Base-by-base conservation (phyloP, 495 filamentous ascomycete genomes). In the Penicillium turbatum region DNA sequence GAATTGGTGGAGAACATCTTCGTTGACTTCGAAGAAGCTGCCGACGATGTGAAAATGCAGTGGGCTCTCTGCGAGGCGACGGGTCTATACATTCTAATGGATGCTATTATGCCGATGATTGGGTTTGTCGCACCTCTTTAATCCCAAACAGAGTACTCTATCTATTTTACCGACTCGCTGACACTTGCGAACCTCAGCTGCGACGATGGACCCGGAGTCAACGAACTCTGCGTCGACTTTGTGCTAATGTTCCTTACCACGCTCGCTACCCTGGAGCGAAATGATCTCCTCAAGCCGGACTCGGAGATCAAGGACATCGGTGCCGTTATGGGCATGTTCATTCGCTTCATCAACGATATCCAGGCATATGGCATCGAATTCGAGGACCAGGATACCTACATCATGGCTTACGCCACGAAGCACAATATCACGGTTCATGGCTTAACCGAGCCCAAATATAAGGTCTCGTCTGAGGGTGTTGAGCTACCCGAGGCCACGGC, bases 1-100 rank as follows among this genome's bases (percentile, higher is more conserved):
- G 75, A 80, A 53, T 48, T 71, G 7, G 51, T 75, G 11, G 64
- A 72, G 46, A 79, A 79, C 53, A 34, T 62, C 46, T 36, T 78
- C 0, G 42, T 71, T 11, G 74, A 72, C 47, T 76, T 72, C 48
- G 48, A 65, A 15, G 63, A 68, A 39, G 65, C 60, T 9, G 32
- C 57, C 15, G 63, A 59, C 16, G 60, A 72, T 26, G 66, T 57
- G 50, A 61, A 68, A 15, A 57, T 65, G 45, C 60, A 69, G 24
- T 66, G 68, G 63, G 59, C 56, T 47, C 59, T 74, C 17, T 74
- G 70, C 16, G 70, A 74, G 47, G 61, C 55, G 4, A 24, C 67
- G 9, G 55, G 49, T 1, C 16, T 66, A 40, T 64, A 69, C 27
- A 47, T 68, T 38, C 29, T 30, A 19, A 11, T 42, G 13, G 45